phyloP scores from a whole-genome alignment of 768 basidiomycete species.

The Trametes cingulata region DNA sequence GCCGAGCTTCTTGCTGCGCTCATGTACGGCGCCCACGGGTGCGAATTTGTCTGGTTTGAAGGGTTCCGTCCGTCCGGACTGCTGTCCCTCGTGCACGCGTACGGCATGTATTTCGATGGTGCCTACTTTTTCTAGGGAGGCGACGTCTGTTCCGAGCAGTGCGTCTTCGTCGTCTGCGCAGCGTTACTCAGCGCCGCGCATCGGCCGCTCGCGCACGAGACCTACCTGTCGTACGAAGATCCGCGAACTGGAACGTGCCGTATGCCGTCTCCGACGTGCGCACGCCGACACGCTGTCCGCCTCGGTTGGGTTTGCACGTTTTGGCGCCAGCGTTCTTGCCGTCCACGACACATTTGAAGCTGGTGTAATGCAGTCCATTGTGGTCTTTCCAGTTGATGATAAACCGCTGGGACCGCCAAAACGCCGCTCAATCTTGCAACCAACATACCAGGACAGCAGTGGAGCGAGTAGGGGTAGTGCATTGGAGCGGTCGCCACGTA shows the following conservation, averaged over 20 bases:
- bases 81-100: too few relatives aligned
- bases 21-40: constrained; percentile 17
- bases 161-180: constrained; percentile 19
- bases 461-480: background rate
- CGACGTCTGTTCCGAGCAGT: background rate
- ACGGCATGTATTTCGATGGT: constrained; percentile 3
- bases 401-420: background rate
- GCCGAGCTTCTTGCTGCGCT: constrained; percentile 25
- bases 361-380: background rate
- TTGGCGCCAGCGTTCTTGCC: background rate
- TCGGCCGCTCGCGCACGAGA: too few relatives aligned
- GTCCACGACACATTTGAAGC: background rate
- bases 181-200: too few relatives aligned
- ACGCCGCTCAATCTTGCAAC: too few relatives aligned
- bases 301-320: background rate
- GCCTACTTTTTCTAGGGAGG: constrained; percentile 3
- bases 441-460: too few relatives aligned
- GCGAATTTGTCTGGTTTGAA: background rate
- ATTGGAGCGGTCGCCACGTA: background rate
- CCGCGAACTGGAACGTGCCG: constrained; percentile 11
- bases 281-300: background rate
- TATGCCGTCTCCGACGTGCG: background rate
- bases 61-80: background rate
- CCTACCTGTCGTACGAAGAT: constrained; percentile 12
- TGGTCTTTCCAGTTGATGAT: constrained; percentile 1